Percentiles rank a stretch among this genome's conserved stretches.
These are phyloP conservation scores for Lentinula novae-zelandiae DNA, from an alignment of 1,284 basidiomycete genomes.

Conservation along the genomic window DNA sequence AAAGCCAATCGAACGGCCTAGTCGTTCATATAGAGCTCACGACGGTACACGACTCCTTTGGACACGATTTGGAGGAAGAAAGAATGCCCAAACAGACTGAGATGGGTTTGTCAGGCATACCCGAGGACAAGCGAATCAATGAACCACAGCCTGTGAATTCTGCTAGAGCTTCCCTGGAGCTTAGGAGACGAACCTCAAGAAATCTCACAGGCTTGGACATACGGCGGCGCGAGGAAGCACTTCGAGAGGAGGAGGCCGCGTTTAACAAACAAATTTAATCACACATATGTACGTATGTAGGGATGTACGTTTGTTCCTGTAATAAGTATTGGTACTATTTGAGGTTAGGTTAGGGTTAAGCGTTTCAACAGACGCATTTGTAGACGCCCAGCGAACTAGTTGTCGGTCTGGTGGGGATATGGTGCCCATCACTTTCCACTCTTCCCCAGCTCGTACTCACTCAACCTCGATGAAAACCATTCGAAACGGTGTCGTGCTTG, in stretches of 20 bases:
- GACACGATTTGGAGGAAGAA: neutral
- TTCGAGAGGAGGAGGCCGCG: neutral
- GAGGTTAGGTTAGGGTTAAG: too few relatives aligned
- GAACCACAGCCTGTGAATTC: neutral
- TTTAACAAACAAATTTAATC: conserved; percentile 5
- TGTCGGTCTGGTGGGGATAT: too few relatives aligned
- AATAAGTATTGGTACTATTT: too few relatives aligned
- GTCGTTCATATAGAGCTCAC: conserved; percentile 9
- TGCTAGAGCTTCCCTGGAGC: neutral
- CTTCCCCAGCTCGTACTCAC: too few relatives aligned
- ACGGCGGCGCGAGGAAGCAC: neutral
- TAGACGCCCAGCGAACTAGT: too few relatives aligned
- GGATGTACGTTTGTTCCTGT: too few relatives aligned
- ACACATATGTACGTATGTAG: neutral
- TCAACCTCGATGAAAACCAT: too few relatives aligned
- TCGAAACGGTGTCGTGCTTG: too few relatives aligned
- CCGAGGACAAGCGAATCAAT: neutral
- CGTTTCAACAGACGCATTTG: too few relatives aligned
- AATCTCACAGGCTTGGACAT: neutral
- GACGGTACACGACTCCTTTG: neutral
- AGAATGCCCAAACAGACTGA: neutral
- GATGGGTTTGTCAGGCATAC: neutral
- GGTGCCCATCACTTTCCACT: too few relatives aligned
- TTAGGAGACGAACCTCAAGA: neutral
- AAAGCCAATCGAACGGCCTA: neutral